Evolutionary conservation across 2,329 filamentous ascomycete genomes (phyloP).

Genomic region (Dactylella cylindrospora): DNA sequence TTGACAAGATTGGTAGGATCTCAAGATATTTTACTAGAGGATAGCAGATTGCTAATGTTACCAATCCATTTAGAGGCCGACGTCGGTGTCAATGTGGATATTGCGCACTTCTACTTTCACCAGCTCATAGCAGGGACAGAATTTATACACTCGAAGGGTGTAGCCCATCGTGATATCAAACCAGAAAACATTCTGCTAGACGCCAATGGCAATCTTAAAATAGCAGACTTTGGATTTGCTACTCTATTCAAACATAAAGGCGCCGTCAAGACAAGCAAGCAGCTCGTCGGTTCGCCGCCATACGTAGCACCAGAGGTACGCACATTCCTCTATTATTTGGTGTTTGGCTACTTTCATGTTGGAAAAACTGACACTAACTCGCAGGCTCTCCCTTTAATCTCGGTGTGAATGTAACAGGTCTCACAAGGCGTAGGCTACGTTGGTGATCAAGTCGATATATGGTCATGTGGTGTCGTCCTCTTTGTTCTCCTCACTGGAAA

Average conservation of each 20-base stretch:
- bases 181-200: constrained; percentile 94
- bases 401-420: constrained; percentile 50
- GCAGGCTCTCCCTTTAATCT: constrained; percentile 4
- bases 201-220: constrained; percentile 79
- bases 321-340: background rate
- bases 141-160: constrained; percentile 94
- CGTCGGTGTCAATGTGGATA: constrained; percentile 87
- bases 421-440: constrained; percentile 55
- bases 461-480: constrained; percentile 97
- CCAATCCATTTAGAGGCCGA: constrained; percentile 68
- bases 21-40: background rate
- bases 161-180: constrained; percentile 82
- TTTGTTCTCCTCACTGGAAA: constrained; percentile 95
- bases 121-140: constrained; percentile 87
- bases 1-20: constrained; percentile 77
- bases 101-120: constrained; percentile 93
- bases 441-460: constrained; percentile 84
- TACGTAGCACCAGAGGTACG: constrained; percentile 93
- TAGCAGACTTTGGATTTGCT: constrained; percentile 95
- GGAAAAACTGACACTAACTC: constrained; percentile 51
- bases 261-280: constrained; percentile 75
- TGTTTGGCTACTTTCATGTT: constrained; percentile 53
- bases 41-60: constrained; percentile 1
- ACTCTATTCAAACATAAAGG: constrained; percentile 91
- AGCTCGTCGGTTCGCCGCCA: constrained; percentile 91